Evolutionary conservation across 1,284 basidiomycete genomes (phyloP).

Genomic region (Kalmanozyma brasiliensis): DNA sequence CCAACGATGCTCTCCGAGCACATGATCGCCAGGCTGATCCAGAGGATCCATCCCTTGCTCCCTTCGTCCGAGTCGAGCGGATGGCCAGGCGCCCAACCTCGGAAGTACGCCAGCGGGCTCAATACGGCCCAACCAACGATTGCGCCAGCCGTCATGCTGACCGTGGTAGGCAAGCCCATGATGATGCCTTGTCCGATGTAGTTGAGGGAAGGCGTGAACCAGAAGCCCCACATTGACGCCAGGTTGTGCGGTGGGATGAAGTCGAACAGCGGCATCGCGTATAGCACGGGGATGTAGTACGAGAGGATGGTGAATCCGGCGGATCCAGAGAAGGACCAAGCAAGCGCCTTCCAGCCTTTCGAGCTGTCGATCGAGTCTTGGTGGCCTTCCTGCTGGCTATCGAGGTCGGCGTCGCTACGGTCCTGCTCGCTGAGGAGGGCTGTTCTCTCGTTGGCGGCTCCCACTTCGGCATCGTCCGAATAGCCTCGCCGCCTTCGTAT

Average conservation of each 20-base stretch:
- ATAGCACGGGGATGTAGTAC: constrained; percentile 87
- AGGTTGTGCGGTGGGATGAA: constrained; percentile 73
- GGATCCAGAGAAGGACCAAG: constrained; percentile 64
- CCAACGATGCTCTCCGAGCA: constrained; percentile 81
- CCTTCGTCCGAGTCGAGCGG: constrained; percentile 47
- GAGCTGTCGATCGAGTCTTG: constrained; percentile 17
- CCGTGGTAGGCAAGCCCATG: constrained; percentile 93
- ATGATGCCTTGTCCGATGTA: constrained; percentile 79
- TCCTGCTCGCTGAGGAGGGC: constrained; percentile 19
- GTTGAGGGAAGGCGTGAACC: constrained; percentile 89
- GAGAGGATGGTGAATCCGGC: constrained; percentile 70
- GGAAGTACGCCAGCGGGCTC: constrained; percentile 82
- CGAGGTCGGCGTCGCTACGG: background rate
- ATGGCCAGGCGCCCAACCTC: constrained; percentile 38
- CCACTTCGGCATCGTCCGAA: constrained; percentile 11
- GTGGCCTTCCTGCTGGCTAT: background rate
- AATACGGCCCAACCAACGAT: constrained; percentile 93
- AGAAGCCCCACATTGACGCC: constrained; percentile 91
- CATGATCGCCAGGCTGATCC: constrained; percentile 95
- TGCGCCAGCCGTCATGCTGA: constrained; percentile 95
- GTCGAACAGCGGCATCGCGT: constrained; percentile 89
- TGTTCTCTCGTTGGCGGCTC: constrained; percentile 15
- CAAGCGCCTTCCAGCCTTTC: constrained; percentile 39
- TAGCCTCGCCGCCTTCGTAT: constrained; percentile 1
- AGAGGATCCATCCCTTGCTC: constrained; percentile 72